These are phyloP conservation scores for Fusarium guadeloupense DNA, from an alignment of 2,329 filamentous ascomycete species.

Conservation along the genomic window DNA sequence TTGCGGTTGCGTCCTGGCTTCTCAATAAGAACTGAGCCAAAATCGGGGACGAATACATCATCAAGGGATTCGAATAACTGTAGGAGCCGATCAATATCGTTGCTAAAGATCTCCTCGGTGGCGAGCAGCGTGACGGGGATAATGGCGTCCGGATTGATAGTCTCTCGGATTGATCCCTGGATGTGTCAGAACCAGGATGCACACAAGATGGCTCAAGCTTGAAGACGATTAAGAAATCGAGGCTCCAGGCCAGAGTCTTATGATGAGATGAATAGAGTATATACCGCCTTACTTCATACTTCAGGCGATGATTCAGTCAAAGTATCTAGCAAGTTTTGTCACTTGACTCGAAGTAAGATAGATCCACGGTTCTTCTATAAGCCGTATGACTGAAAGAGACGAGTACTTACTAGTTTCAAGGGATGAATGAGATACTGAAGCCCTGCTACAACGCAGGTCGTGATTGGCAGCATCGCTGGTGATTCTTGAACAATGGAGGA, in stretches of 20 bases:
- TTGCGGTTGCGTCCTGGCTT: constrained; percentile 44
- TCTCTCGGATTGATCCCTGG: constrained; percentile 54
- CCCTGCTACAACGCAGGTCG: constrained; percentile 51
- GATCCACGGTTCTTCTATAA: too few species aligned
- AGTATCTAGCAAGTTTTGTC: too few species aligned
- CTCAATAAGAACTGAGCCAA: constrained; percentile 52
- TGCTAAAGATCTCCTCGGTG: constrained; percentile 49
- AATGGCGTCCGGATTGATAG: constrained; percentile 52
- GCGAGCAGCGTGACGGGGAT: constrained; percentile 53
- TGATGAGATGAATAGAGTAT: too few species aligned
- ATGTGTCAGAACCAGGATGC: background rate
- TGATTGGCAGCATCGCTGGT: constrained; percentile 44
- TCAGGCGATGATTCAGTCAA: too few species aligned
- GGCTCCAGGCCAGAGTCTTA: too few species aligned
- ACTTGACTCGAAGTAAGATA: too few species aligned
- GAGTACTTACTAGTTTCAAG: constrained; percentile 46
- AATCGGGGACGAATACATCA: constrained; percentile 53
- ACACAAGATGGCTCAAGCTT: background rate
- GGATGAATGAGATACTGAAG: constrained; percentile 54
- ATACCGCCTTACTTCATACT: too few species aligned
- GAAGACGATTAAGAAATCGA: too few species aligned
- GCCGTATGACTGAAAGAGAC: too few species aligned
- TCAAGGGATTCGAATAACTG: constrained; percentile 47
- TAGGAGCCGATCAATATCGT: constrained; percentile 50
- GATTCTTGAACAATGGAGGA: background rate